phyloP scores from a whole-genome alignment of 371 early-diverging fungal species.

The Capniomyces stellatus region DNA sequence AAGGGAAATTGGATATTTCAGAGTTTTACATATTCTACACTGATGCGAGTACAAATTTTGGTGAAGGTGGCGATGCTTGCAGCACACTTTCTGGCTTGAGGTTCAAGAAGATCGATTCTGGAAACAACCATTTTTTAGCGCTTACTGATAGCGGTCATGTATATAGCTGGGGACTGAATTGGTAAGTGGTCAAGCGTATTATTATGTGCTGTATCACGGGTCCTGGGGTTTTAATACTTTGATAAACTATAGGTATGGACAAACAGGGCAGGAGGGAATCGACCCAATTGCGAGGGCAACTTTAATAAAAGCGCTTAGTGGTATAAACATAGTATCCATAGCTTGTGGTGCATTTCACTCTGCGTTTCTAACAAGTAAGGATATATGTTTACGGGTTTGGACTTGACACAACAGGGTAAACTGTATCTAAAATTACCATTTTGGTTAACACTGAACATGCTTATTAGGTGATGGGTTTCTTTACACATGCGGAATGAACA shows the following conservation, averaged over 20 bases:
- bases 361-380: constrained; percentile 17
- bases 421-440: not conserved
- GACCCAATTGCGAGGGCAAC: not conserved
- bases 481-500: constrained; percentile 39
- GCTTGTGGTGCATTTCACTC: constrained; percentile 40
- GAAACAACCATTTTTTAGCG: not conserved
- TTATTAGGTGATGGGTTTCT: constrained; percentile 20
- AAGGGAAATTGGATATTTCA: not conserved
- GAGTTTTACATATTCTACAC: not conserved
- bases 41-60: not conserved
- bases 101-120: not conserved
- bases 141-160: not conserved
- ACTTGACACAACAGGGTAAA: not conserved
- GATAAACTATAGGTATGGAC: constrained; percentile 27
- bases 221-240: not conserved
- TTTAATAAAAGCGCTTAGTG: not conserved
- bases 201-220: constrained; percentile 9
- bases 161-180: constrained; percentile 18
- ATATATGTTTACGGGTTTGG: not conserved
- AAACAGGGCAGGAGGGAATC: constrained; percentile 1
- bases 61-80: not conserved
- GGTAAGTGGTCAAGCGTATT: not conserved
- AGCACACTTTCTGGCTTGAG: not conserved
- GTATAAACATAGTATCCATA: not conserved
- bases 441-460: not conserved